Evolutionary conservation across 2,329 filamentous ascomycete genomes (phyloP), one percentile per base, ranked within the genome.

Genomic region (Coleophoma eucalyptorum): DNA sequence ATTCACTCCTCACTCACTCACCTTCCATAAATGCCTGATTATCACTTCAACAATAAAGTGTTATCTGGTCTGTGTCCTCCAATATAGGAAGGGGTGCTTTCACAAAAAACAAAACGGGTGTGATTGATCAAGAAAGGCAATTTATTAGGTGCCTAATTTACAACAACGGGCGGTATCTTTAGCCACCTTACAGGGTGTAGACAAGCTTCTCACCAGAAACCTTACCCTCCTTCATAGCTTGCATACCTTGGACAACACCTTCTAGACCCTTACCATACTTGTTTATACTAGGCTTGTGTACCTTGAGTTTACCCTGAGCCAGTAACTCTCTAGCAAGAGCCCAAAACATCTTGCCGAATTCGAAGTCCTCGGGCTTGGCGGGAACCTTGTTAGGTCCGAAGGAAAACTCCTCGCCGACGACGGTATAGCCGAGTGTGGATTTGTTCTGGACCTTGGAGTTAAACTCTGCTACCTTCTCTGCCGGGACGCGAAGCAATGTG

Each of bases 131-230:
- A 26, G 26, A 26, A 26, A 26, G 10, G 26, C 10, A 26, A 8
- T 26, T 8, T 26, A 2, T 3, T 26, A 8, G 10, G 26, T 26
- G 2, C 26, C 10, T 7, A 26, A 7, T 26, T 3, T 7, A 26
- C 2, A 26, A 26, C n/a, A n/a, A n/a, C n/a, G n/a, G 5, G 26
- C 5, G 6, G 26, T 26, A 26, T 7, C 10, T 3, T 26, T 8
- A 26, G 6, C 26, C 26, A 26, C 10, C 10, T 26, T 58, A 72
- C 53, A 72, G 49, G 8, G 68, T 72, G 55, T 73, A 75, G 1
- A 77, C 74, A 46, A 77, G 59, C 65, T 76, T 77, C 18, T 66
- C 65, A 7, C 67, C 73, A 48, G 70, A 73, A 21, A 75, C 61
- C 51, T 62, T 60, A 1, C 62, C 60, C 33, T 57, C 44, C 40